Percentiles rank a stretch among this genome's conserved stretches.
Evolutionary conservation across 306 rosid genomes (phyloP).

Genomic region (Macrotyloma uniflorum): DNA sequence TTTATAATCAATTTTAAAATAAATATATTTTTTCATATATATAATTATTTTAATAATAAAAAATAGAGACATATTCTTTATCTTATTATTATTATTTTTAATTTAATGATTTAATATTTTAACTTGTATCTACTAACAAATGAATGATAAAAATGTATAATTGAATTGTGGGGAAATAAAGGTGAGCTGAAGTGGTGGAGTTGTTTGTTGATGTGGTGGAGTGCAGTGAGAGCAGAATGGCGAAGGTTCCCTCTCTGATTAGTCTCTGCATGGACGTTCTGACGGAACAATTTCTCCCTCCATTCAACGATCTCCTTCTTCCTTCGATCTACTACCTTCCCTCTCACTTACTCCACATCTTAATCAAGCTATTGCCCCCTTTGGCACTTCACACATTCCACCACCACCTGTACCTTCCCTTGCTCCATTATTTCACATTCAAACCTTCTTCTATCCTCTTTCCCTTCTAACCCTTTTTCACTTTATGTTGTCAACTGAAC

Average conservation of each 20-base stretch:
- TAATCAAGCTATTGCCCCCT: slow-evolving; percentile 60
- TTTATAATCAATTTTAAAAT: too few relatives aligned
- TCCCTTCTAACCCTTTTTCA: neutral
- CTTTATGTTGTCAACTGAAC: slow-evolving; percentile 16
- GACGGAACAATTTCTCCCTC: slow-evolving; percentile 44
- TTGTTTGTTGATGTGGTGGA: too few relatives aligned
- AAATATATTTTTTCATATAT: too few relatives aligned
- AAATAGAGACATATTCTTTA: too few relatives aligned
- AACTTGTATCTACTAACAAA: too few relatives aligned
- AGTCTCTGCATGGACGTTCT: slow-evolving; percentile 58
- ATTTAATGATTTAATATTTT: too few relatives aligned
- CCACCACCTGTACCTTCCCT: slow-evolving; percentile 48
- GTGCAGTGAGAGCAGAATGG: slow-evolving; percentile 30
- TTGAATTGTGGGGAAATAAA: too few relatives aligned
- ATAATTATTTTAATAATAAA: too few relatives aligned
- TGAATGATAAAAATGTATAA: too few relatives aligned
- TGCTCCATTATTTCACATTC: neutral
- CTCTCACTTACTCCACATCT: slow-evolving; percentile 48
- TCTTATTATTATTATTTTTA: too few relatives aligned
- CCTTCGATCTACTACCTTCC: slow-evolving; percentile 54
- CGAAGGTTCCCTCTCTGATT: slow-evolving; percentile 56
- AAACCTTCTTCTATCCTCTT: neutral
- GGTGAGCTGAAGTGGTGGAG: too few relatives aligned
- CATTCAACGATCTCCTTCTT: slow-evolving; percentile 42
- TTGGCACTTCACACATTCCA: slow-evolving; percentile 55